Conservation (phyloP, 1,139 yeast genomes). For the Suhomyces maxii region DNA sequence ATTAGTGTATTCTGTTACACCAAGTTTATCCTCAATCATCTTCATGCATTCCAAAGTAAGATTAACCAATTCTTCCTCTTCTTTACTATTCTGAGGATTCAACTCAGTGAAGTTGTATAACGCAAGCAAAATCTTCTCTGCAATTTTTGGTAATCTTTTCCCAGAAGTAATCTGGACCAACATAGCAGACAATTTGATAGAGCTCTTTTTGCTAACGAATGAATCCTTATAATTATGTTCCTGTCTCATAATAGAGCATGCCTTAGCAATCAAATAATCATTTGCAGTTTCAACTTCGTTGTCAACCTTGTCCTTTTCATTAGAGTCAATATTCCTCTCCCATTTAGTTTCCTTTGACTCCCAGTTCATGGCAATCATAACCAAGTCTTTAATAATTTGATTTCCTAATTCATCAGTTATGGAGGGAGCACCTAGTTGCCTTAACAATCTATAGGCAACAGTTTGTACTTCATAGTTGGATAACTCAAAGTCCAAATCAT, state of each 20-base stretch:
- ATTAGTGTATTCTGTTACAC: slow-evolving; percentile 69
- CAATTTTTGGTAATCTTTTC: slow-evolving; percentile 36
- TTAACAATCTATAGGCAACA: slow-evolving; percentile 65
- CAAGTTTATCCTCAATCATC: slow-evolving; percentile 67
- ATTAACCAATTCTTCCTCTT: slow-evolving; percentile 53
- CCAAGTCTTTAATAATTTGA: slow-evolving; percentile 68
- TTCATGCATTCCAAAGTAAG: slow-evolving; percentile 69
- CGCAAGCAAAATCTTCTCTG: slow-evolving; percentile 57
- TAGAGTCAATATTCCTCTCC: slow-evolving; percentile 15
- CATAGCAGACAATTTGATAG: slow-evolving; percentile 62
- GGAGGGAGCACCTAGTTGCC: slow-evolving; percentile 80
- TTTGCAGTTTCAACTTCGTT: slow-evolving; percentile 42
- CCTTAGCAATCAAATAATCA: slow-evolving; percentile 63
- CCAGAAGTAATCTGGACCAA: slow-evolving; percentile 47
- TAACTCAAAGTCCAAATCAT: slow-evolving; percentile 31
- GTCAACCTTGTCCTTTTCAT: slow-evolving; percentile 14
- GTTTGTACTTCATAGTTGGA: slow-evolving; percentile 53
- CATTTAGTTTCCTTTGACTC: slow-evolving; percentile 44
- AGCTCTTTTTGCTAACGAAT: slow-evolving; percentile 60
- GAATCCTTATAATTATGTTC: slow-evolving; percentile 55
- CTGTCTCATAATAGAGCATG: slow-evolving; percentile 64
- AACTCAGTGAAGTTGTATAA: slow-evolving; percentile 55
- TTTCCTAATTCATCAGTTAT: slow-evolving; percentile 64
- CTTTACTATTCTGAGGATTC: slow-evolving; percentile 36
- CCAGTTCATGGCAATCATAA: slow-evolving; percentile 65